Conservation (phyloP, 1,284 basidiomycete species). For the Cerrena zonata region DNA sequence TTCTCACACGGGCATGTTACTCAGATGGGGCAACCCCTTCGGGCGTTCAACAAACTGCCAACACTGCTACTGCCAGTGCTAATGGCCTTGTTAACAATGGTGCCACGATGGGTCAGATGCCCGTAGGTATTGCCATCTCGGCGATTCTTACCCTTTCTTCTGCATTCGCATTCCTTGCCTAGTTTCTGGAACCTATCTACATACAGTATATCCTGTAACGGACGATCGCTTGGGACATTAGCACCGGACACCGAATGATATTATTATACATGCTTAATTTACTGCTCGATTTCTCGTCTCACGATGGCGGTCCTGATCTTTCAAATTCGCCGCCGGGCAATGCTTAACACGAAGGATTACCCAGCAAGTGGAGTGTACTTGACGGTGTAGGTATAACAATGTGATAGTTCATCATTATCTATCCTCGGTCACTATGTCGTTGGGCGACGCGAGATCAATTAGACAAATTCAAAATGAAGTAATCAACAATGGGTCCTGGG, state of each 20-base stretch:
- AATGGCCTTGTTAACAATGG: constrained; percentile 23
- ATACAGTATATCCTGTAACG: neutral
- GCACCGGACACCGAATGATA: neutral
- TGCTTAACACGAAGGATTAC: no score
- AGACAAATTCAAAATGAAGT: neutral
- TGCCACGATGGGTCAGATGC: constrained; percentile 20
- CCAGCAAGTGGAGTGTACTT: no score
- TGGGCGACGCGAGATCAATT: no score
- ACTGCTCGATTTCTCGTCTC: no score
- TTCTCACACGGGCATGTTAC: neutral
- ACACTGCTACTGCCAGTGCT: constrained; percentile 21
- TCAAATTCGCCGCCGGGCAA: no score
- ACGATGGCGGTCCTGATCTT: no score
- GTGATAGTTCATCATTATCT: no score
- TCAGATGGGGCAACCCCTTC: constrained; percentile 37
- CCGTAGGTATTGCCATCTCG: constrained; percentile 18
- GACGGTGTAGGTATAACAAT: no score
- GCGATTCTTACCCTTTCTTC: constrained; percentile 28
- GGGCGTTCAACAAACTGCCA: constrained; percentile 32
- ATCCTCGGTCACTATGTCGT: no score
- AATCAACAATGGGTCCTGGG: constrained; percentile 29
- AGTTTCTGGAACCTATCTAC: neutral
- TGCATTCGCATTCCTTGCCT: constrained; percentile 33
- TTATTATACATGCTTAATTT: neutral
- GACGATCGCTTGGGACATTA: neutral